phyloP scores from a whole-genome alignment of 257 asterid species.

The Fraxinus anomala region DNA sequence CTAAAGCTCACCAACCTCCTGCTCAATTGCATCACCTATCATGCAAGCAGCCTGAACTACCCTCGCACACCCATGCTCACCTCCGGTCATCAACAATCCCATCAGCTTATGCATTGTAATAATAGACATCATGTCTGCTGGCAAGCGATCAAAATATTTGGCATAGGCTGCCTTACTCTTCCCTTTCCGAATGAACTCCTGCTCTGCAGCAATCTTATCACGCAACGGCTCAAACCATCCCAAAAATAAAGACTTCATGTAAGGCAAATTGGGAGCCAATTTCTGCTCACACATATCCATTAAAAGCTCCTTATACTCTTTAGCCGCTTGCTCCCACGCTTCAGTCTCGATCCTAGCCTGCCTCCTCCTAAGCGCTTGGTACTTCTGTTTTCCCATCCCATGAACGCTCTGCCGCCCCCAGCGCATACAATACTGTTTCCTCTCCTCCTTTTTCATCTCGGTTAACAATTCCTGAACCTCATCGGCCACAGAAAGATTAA shows the following conservation, averaged over 20 bases:
- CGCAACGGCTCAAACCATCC: constrained; percentile 95
- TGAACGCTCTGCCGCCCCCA: constrained; percentile 38
- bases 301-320: constrained; percentile 75
- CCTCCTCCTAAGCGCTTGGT: constrained; percentile 53
- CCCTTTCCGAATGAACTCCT: constrained; percentile 61
- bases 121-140: constrained; percentile 92
- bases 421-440: constrained; percentile 33
- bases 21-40: constrained; percentile 84
- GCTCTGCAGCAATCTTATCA: constrained; percentile 68
- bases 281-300: constrained; percentile 83
- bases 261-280: constrained; percentile 91
- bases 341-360: constrained; percentile 81
- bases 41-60: constrained; percentile 74
- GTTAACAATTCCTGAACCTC: constrained; percentile 60
- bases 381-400: constrained; percentile 52
- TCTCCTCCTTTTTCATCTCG: constrained; percentile 62
- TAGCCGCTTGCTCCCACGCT: constrained; percentile 85
- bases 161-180: constrained; percentile 55
- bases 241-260: constrained; percentile 74
- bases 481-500: constrained; percentile 32
- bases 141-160: constrained; percentile 63
- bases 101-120: constrained; percentile 85
- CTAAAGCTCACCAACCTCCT: constrained; percentile 65
- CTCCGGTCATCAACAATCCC: constrained; percentile 76
- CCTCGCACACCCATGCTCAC: constrained; percentile 66